These are phyloP conservation scores for Melastoma malabathricum DNA, from an alignment of 345 rosid genomes.

Conservation along the genomic window DNA sequence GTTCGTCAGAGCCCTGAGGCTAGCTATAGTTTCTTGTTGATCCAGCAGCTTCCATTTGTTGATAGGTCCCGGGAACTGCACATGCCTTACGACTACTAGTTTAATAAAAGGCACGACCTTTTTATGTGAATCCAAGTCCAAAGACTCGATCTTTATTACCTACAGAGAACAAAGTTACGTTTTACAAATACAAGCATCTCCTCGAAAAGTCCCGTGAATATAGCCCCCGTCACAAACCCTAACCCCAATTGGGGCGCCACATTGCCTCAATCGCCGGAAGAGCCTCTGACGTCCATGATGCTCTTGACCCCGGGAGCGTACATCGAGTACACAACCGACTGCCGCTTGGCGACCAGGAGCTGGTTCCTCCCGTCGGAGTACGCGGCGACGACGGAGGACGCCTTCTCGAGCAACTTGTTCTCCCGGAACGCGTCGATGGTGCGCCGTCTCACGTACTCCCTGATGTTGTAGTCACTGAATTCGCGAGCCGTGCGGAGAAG, in stretches of 20 bases:
- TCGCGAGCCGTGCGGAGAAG: slow-evolving; percentile 59
- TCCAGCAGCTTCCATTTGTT: no score
- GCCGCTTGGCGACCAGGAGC: slow-evolving; percentile 62
- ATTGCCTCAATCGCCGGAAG: neutral
- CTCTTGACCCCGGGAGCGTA: slow-evolving; percentile 66
- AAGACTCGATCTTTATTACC: no score
- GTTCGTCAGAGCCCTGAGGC: neutral
- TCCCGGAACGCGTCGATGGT: slow-evolving; percentile 53
- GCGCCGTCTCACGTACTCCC: slow-evolving; percentile 76
- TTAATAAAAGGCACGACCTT: no score
- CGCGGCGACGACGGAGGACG: slow-evolving; percentile 32
- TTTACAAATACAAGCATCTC: no score
- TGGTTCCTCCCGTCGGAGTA: slow-evolving; percentile 43
- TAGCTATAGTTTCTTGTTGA: neutral
- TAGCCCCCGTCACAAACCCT: neutral
- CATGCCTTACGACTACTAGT: no score
- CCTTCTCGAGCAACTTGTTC: slow-evolving; percentile 35
- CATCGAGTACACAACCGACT: slow-evolving; percentile 46
- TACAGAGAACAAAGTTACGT: no score
- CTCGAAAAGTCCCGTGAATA: no score
- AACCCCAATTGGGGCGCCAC: neutral
- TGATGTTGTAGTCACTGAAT: slow-evolving; percentile 61
- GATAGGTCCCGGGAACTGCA: no score
- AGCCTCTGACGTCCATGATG: slow-evolving; percentile 52
- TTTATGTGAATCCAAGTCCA: no score